phyloP scores from a whole-genome alignment of 768 basidiomycete species.

The Boletus reticuloceps region DNA sequence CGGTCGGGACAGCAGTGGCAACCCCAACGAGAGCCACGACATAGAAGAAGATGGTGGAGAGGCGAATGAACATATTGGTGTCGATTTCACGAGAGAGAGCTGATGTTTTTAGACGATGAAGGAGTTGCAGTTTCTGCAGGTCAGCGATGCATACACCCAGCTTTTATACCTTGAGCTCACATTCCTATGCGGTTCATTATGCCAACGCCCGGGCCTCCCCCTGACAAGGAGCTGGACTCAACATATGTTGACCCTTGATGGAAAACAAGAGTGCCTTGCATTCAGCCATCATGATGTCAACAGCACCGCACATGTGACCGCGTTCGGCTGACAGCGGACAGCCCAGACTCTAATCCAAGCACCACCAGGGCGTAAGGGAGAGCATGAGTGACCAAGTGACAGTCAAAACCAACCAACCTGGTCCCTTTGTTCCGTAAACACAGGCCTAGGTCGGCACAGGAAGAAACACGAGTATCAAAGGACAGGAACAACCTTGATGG shows the following conservation, averaged over 20 bases:
- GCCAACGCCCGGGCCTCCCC: too few relatives aligned
- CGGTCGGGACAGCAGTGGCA: not conserved
- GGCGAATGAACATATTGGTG: conserved; percentile 4
- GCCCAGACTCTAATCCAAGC: not conserved
- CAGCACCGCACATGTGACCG: not conserved
- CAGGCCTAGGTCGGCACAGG: not conserved
- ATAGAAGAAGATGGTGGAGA: not conserved
- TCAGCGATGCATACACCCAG: not conserved
- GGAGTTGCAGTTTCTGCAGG: not conserved
- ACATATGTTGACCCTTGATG: too few relatives aligned
- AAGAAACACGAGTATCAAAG: not conserved
- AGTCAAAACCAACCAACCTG: too few relatives aligned
- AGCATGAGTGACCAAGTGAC: too few relatives aligned
- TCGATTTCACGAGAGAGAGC: not conserved
- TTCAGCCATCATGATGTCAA: not conserved
- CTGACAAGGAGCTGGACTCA: not conserved
- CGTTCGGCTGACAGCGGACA: not conserved
- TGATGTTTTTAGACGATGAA: not conserved
- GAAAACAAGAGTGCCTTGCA: too few relatives aligned
- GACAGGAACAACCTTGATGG: too few relatives aligned
- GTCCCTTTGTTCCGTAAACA: too few relatives aligned
- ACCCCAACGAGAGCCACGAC: conserved; percentile 5
- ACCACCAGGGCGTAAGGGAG: not conserved
- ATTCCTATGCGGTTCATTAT: not conserved
- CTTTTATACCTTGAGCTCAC: not conserved